Conservation (phyloP, 768 basidiomycete species). For the Amanita exitialis region DNA sequence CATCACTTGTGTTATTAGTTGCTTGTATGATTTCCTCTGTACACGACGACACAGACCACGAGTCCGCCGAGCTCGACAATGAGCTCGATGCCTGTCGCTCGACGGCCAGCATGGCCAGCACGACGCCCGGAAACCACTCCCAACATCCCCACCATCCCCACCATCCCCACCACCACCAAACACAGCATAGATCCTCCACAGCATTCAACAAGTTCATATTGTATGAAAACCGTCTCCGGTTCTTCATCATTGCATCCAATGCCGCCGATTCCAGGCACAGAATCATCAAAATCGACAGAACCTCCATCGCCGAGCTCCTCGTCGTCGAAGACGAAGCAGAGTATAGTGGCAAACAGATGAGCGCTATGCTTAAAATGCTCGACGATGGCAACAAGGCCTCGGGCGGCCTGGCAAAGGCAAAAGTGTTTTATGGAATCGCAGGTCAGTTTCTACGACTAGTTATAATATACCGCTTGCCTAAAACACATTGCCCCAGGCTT, state of each 20-base stretch:
- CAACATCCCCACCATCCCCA: background rate
- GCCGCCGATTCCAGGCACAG: conserved; percentile 80
- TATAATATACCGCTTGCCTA: no score
- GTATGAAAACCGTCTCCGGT: conserved; percentile 86
- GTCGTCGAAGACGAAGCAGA: conserved; percentile 84
- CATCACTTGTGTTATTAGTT: conserved; percentile 5
- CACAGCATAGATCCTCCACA: conserved; percentile 10
- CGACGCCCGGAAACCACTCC: background rate
- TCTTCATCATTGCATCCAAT: conserved; percentile 90
- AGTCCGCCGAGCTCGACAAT: background rate
- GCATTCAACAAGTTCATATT: conserved; percentile 80
- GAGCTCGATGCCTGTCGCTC: background rate
- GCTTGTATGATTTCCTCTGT: background rate
- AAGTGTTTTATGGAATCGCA: conserved; percentile 74
- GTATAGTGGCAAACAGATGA: conserved; percentile 87
- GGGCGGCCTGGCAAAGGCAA: conserved; percentile 77
- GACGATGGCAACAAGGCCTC: conserved; percentile 88
- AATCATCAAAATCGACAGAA: conserved; percentile 91
- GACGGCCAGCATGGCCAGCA: background rate
- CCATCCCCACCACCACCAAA: background rate
- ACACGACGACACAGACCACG: background rate
- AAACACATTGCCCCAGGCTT: conserved; percentile 48
- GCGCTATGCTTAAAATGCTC: conserved; percentile 85
- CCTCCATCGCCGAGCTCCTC: conserved; percentile 59
- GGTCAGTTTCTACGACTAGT: conserved; percentile 31